Conservation (phyloP, 306 rosid genomes). For the Quercus cerris region DNA sequence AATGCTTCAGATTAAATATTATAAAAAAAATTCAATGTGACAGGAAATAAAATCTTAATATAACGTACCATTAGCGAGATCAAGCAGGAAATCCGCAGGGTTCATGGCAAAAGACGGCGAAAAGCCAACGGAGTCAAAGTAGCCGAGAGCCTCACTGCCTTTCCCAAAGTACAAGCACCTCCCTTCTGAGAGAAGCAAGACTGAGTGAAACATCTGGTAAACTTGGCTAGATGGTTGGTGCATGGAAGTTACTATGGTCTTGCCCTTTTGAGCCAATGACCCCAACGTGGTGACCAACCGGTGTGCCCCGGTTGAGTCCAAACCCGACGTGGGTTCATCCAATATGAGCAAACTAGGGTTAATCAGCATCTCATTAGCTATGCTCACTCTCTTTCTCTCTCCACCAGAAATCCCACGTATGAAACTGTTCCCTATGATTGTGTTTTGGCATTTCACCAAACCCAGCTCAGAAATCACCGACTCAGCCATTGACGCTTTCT, state of each 20-base stretch:
- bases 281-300: constrained; percentile 50
- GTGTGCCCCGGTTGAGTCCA: constrained; percentile 86
- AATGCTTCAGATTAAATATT: no score
- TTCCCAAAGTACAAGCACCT: constrained; percentile 63
- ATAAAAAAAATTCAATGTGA: no score
- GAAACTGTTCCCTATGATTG: constrained; percentile 73
- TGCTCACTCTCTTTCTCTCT: constrained; percentile 81
- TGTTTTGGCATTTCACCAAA: constrained; percentile 61
- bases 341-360: constrained; percentile 66
- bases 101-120: constrained; percentile 76
- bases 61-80: constrained; percentile 90
- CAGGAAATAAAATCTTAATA: neutral
- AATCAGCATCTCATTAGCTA: constrained; percentile 79
- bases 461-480: constrained; percentile 68
- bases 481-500: constrained; percentile 54
- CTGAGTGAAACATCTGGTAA: constrained; percentile 66
- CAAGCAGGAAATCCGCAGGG: constrained; percentile 91
- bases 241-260: constrained; percentile 71
- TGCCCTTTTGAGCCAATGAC: constrained; percentile 66
- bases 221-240: constrained; percentile 95
- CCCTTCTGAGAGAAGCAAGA: constrained; percentile 66
- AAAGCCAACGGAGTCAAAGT: constrained; percentile 68
- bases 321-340: constrained; percentile 90
- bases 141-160: constrained; percentile 55
- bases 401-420: constrained; percentile 89